Evolutionary conservation across 176 grass and related monocot genomes (phyloP).

Genomic region (Leersia perrieri): DNA sequence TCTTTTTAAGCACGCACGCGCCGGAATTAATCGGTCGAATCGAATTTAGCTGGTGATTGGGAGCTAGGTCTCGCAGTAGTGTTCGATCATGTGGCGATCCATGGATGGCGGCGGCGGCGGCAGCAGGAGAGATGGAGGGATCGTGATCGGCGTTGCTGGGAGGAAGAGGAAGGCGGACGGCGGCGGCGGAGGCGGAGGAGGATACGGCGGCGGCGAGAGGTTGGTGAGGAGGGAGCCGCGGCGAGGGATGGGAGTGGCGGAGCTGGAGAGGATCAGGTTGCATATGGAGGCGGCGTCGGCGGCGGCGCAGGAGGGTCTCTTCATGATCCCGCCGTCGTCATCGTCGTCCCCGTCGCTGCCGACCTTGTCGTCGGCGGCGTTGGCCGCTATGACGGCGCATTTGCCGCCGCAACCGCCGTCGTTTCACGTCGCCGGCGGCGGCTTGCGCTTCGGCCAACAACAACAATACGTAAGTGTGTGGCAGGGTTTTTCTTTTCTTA

Average conservation of each 20-base stretch:
- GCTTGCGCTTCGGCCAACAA: not conserved
- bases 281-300: constrained; percentile 43
- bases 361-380: not conserved
- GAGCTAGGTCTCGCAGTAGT: too few species aligned
- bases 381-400: too few species aligned
- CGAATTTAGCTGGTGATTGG: too few species aligned
- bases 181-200: too few species aligned
- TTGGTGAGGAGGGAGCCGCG: constrained; percentile 42
- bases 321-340: constrained; percentile 1
- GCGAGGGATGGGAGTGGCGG: constrained; percentile 38
- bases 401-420: not conserved
- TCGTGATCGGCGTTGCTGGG: not conserved
- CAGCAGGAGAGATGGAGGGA: too few species aligned
- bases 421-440: not conserved
- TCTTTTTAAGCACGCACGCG: not conserved
- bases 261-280: constrained; percentile 47
- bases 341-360: not conserved
- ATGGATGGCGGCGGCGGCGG: not conserved
- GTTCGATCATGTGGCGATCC: not conserved
- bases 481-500: too few species aligned
- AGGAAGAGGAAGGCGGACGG: constrained; percentile 24
- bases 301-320: too few species aligned
- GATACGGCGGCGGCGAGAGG: not conserved
- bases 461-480: not conserved
- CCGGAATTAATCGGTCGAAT: too few species aligned